Evolutionary conservation across 75 land plant genomes (phyloP).

Genomic region (Pseudotsuga menziesii): DNA sequence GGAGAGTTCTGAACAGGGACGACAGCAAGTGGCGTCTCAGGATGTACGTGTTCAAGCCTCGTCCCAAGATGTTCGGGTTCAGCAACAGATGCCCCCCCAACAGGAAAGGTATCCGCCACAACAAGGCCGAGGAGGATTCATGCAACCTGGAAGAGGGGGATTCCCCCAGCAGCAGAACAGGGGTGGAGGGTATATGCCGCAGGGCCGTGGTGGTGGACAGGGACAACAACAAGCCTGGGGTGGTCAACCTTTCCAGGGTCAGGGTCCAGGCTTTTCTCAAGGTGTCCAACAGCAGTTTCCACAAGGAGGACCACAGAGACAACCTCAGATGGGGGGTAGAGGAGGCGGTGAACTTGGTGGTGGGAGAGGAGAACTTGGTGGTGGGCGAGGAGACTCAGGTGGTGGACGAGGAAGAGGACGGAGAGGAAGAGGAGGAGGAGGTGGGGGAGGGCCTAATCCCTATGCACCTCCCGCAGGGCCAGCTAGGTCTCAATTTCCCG

Average conservation of each 20-base stretch:
- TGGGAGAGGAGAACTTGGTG: constrained; percentile 2
- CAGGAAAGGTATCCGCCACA: not conserved
- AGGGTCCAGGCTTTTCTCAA: not conserved
- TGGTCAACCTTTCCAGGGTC: not conserved
- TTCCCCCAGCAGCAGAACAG: constrained; percentile 31
- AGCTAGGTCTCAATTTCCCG: constrained; percentile 44
- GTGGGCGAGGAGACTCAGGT: constrained; percentile 10
- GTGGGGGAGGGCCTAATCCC: constrained; percentile 16
- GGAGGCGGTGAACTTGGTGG: not conserved
- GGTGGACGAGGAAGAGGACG: constrained; percentile 14
- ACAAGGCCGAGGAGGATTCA: constrained; percentile 15
- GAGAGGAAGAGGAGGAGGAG: constrained; percentile 16
- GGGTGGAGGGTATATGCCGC: not conserved
- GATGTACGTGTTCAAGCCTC: not conserved
- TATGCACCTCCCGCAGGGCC: constrained; percentile 15
- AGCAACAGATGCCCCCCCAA: not conserved
- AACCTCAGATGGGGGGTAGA: constrained; percentile 6
- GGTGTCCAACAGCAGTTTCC: not conserved
- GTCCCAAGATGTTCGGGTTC: not conserved
- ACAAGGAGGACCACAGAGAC: not conserved
- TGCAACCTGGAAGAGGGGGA: constrained; percentile 9
- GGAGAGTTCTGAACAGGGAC: not conserved
- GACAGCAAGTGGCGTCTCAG: not conserved
- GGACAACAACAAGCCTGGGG: constrained; percentile 29
- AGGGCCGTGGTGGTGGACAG: constrained; percentile 12